phyloP scores from a whole-genome alignment of 129 eudicot species.

The Deinandra increscens region DNA sequence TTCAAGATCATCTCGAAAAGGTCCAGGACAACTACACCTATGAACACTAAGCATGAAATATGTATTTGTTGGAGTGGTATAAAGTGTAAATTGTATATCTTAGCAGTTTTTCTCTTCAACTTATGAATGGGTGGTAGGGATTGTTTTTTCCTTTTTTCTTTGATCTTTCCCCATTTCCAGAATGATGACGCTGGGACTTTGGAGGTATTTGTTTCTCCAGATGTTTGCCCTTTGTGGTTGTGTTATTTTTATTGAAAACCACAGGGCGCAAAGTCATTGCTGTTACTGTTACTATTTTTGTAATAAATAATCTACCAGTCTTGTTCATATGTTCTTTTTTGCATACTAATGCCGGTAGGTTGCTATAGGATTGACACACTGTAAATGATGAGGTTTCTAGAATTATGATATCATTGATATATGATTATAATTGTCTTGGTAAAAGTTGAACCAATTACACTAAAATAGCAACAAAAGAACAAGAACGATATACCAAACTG shows the following conservation, averaged over 20 bases:
- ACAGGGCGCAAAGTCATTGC: constrained; percentile 40
- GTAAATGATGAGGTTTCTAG: too few relatives aligned
- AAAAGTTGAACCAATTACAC: too few relatives aligned
- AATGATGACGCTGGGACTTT: constrained; percentile 35
- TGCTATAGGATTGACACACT: too few relatives aligned
- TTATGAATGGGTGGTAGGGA: constrained; percentile 41
- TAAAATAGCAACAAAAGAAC: too few relatives aligned
- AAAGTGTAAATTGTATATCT: constrained; percentile 71
- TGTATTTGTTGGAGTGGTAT: constrained; percentile 25
- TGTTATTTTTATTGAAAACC: constrained; percentile 80
- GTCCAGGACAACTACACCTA: constrained; percentile 65
- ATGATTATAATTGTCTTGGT: too few relatives aligned
- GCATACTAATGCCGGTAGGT: too few relatives aligned
- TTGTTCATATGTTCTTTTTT: not conserved
- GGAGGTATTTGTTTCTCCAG: constrained; percentile 46
- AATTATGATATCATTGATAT: too few relatives aligned
- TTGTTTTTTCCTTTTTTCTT: constrained; percentile 7
- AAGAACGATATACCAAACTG: too few relatives aligned
- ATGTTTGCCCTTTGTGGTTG: constrained; percentile 56
- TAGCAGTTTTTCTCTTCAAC: constrained; percentile 35
- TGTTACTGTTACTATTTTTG: not conserved
- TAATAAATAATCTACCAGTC: constrained; percentile 4
- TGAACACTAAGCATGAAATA: constrained; percentile 21
- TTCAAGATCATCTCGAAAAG: constrained; percentile 61
- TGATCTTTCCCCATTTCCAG: constrained; percentile 23